phyloP scores from a whole-genome alignment of 768 basidiomycete species.

The Pulveroboletus frians region DNA sequence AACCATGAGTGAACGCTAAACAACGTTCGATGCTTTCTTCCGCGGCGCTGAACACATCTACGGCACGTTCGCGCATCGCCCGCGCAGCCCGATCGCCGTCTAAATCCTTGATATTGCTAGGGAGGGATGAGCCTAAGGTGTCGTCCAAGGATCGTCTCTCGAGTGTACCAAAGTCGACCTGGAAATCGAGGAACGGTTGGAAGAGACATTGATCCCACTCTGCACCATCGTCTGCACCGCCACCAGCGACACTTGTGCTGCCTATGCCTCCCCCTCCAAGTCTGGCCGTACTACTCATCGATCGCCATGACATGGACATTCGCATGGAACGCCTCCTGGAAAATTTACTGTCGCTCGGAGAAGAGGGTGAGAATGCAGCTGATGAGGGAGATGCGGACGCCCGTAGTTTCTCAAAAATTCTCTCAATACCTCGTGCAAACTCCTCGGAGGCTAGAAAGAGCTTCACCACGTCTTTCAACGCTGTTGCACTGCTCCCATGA shows the following conservation, averaged over 20 bases:
- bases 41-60: conserved; percentile 69
- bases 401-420: conserved; percentile 70
- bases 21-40: conserved; percentile 79
- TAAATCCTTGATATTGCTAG: conserved; percentile 17
- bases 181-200: conserved; percentile 90
- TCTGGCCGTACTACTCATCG: conserved; percentile 27
- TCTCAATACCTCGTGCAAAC: conserved; percentile 68
- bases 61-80: conserved; percentile 65
- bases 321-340: conserved; percentile 53
- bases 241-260: neutral
- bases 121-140: conserved; percentile 45
- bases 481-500: conserved; percentile 51
- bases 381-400: conserved; percentile 28
- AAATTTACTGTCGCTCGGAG: conserved; percentile 27
- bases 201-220: conserved; percentile 93
- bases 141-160: conserved; percentile 70
- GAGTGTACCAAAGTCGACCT: conserved; percentile 74
- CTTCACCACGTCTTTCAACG: conserved; percentile 66
- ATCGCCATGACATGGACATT: conserved; percentile 61
- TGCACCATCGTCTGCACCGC: conserved; percentile 18
- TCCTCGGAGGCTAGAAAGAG: conserved; percentile 75
- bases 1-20: conserved; percentile 82
- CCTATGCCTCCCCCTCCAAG: conserved; percentile 12
- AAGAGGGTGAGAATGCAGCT: conserved; percentile 19
- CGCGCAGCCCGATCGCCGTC: conserved; percentile 48